Evolutionary conservation across 148 eudicot species (phyloP), one percentile per base, ranked within the genome.

Genomic region (Rhododendron vialii): DNA sequence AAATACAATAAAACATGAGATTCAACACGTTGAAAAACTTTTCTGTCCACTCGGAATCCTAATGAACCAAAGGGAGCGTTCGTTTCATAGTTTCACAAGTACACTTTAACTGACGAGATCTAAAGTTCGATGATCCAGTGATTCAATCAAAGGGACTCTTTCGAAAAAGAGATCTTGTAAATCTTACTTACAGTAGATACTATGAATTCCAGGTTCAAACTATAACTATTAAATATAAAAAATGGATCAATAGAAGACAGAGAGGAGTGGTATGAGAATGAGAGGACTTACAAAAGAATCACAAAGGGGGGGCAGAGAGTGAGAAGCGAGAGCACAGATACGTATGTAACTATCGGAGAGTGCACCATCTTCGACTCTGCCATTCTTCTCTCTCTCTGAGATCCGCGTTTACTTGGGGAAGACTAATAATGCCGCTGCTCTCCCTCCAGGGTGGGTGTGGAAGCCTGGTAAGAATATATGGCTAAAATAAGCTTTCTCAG

Each of bases 231-330:
- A 59, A 30, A 14, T 55, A 1, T 47, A 9, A 33, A 30, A 71
- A 71, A 71, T 13, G 76, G 36, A 65, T 71, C 38, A 71, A 71
- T 13, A 38, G 14, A 71, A 71, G 36, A 71, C 35, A n/a, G 36
- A 13, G 13, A 30, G 38, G 36, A 71, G 8, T 5, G 76, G 76
- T 13, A 71, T 13, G 76, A 71, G 76, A 71, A 71, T 71, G 17
- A 30, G 17, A 71, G 38, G 57, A 85, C 95, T 90, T 89, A 96
- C 99, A 96, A 84, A 28, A 96, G 95, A 87, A 96, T 94, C 18
- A 96, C 99, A 76, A 96, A 95, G 20, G 99, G 99, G 51, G 99
- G 99, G 83, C 98, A 95, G 17, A 94, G 88, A 47, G 98, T 86
- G 65, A 96, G 96, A 36, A 96, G 98, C 10, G 98, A 92, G n/a